Conservation (phyloP, 768 basidiomycete species). For the Boletus huronensis region DNA sequence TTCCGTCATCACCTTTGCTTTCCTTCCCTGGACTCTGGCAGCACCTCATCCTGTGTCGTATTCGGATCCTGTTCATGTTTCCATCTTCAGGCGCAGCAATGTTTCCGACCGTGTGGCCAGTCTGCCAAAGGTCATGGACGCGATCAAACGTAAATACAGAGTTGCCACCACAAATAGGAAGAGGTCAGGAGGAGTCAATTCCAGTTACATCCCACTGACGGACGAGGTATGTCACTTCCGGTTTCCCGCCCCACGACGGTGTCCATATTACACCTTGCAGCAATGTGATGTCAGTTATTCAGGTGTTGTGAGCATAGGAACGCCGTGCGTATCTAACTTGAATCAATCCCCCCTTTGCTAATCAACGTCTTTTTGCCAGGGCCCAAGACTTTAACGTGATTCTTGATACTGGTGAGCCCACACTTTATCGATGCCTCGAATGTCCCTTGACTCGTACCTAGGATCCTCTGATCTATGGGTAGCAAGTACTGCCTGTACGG, state of each 20-base stretch:
- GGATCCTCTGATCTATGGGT: constrained; percentile 82
- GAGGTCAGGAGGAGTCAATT: constrained; percentile 33
- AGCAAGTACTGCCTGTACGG: constrained; percentile 44
- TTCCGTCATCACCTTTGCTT: constrained; percentile 27
- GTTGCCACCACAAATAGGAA: constrained; percentile 10
- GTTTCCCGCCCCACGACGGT: background rate
- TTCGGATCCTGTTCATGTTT: constrained; percentile 43
- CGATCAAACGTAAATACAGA: constrained; percentile 48
- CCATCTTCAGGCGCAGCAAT: constrained; percentile 33
- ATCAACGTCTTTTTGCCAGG: constrained; percentile 30
- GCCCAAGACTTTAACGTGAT: constrained; percentile 70
- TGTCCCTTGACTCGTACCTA: background rate
- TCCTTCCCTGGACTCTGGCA: constrained; percentile 26
- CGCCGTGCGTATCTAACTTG: constrained; percentile 46
- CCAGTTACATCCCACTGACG: background rate
- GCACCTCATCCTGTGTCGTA: background rate
- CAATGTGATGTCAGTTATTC: constrained; percentile 52
- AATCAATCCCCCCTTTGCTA: background rate
- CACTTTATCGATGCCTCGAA: background rate
- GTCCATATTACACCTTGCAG: constrained; percentile 28
- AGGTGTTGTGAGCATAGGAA: constrained; percentile 50
- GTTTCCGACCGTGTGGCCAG: constrained; percentile 29
- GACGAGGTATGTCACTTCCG: constrained; percentile 44
- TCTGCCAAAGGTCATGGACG: constrained; percentile 37
- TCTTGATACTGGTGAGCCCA: constrained; percentile 67